Evolutionary conservation across 2,329 filamentous ascomycete species (phyloP).

Genomic region (Xylaria sp.): DNA sequence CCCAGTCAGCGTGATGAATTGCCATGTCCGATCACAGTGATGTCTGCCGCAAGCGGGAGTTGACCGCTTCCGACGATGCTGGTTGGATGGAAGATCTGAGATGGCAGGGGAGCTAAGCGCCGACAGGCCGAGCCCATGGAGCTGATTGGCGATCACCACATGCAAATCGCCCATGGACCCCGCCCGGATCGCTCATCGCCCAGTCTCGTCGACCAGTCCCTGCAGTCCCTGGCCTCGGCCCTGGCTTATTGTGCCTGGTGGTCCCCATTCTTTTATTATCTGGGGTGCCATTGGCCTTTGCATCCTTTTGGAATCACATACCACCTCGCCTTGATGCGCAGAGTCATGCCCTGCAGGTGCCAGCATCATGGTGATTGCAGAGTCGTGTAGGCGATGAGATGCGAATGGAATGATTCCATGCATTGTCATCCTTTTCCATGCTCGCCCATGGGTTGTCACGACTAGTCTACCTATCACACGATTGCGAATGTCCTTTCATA

Average conservation of each 20-base stretch:
- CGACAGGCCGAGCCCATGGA: conserved; percentile 37
- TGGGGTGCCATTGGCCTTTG: conserved; percentile 33
- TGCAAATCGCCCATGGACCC: conserved; percentile 41
- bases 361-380: conserved; percentile 1
- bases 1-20: conserved; percentile 48
- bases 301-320: conserved; percentile 4
- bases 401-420: conserved; percentile 28
- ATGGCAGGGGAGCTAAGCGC: conserved; percentile 48
- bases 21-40: conserved; percentile 41
- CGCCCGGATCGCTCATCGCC: conserved; percentile 37
- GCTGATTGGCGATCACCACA: conserved; percentile 44
- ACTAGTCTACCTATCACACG: conserved; percentile 28
- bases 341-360: conserved; percentile 17
- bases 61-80: conserved; percentile 40
- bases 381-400: not conserved
- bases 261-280: conserved; percentile 16
- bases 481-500: not conserved
- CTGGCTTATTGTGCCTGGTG: conserved; percentile 16
- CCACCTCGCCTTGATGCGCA: not conserved
- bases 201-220: conserved; percentile 22
- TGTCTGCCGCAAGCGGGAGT: conserved; percentile 38
- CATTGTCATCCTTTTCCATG: conserved; percentile 9
- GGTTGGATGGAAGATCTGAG: conserved; percentile 46
- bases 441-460: not conserved
- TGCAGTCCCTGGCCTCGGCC: not conserved